Percentiles rank a stretch among this genome's conserved stretches.
Evolutionary conservation across 2,329 filamentous ascomycete genomes (phyloP).

Genomic region (Aspergillus awamori): DNA sequence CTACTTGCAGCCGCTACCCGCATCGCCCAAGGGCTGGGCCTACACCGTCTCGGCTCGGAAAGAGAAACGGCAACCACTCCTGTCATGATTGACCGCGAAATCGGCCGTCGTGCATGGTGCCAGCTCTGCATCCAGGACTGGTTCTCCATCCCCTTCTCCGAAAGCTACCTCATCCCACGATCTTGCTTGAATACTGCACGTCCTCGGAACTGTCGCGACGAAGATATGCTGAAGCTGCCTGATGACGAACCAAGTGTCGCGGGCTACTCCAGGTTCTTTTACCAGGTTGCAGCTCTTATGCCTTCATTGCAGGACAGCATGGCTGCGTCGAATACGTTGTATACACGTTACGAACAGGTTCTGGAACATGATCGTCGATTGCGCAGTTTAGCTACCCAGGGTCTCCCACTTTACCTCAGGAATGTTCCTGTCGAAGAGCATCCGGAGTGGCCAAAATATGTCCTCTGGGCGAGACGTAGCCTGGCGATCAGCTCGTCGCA

Average conservation of each 20-base stretch:
- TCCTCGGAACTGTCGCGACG: constrained; percentile 38
- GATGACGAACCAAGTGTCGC: constrained; percentile 42
- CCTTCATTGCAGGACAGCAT: constrained; percentile 45
- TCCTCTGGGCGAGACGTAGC: constrained; percentile 44
- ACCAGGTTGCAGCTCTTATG: constrained; percentile 44
- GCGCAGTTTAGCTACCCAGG: constrained; percentile 37
- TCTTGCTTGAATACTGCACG: constrained; percentile 38
- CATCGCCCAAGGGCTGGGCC: constrained; percentile 52
- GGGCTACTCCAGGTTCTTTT: constrained; percentile 41
- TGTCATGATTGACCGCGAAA: constrained; percentile 33
- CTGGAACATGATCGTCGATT: constrained; percentile 45
- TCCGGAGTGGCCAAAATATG: constrained; percentile 45
- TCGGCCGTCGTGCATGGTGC: constrained; percentile 45
- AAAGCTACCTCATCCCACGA: constrained; percentile 42
- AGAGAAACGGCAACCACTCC: constrained; percentile 25
- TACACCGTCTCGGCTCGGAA: constrained; percentile 43
- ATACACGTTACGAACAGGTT: constrained; percentile 46
- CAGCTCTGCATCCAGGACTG: constrained; percentile 48
- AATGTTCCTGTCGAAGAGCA: constrained; percentile 31
- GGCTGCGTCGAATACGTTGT: constrained; percentile 36
- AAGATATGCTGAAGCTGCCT: constrained; percentile 20
- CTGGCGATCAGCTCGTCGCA: constrained; percentile 45
- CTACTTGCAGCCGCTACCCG: constrained; percentile 50
- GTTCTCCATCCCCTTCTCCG: constrained; percentile 47
- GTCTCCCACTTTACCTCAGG: constrained; percentile 40